Conservation (phyloP, 768 basidiomycete species). For the Amanita molliuscula region DNA sequence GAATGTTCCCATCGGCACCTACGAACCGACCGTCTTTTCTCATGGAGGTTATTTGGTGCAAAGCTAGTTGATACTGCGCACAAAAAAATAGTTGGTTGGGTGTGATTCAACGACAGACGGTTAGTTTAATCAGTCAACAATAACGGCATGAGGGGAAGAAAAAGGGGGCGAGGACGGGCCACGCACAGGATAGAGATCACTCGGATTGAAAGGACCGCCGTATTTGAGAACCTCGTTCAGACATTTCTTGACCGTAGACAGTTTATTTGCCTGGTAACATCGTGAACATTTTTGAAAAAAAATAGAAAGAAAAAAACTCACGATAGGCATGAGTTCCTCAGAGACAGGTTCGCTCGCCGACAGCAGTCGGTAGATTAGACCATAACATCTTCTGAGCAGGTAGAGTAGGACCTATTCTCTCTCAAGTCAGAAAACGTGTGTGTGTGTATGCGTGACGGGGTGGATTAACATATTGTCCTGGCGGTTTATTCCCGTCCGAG, state of each 20-base stretch:
- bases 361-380: conserved; percentile 86
- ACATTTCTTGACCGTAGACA: conserved; percentile 95
- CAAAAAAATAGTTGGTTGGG: background rate
- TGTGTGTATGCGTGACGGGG: background rate
- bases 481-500: conserved; percentile 80
- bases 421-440: background rate
- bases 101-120: background rate
- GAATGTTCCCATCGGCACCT: conserved; percentile 78
- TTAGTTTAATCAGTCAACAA: conserved; percentile 2
- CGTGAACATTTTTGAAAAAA: background rate
- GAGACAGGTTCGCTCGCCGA: conserved; percentile 96
- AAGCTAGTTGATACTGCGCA: conserved; percentile 78
- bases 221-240: conserved; percentile 93
- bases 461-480: conserved; percentile 83
- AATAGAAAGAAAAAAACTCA: conserved; percentile 20
- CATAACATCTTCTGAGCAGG: conserved; percentile 89
- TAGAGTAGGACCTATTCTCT: conserved; percentile 83
- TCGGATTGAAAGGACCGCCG: conserved; percentile 85
- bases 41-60: conserved; percentile 92
- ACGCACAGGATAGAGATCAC: conserved; percentile 88
- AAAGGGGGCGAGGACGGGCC: background rate
- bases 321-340: conserved; percentile 95
- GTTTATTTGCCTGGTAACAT: conserved; percentile 73
- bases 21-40: conserved; percentile 91
- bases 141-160: background rate